Base-by-base conservation (phyloP, 139 green algal genomes). In the Chlorella sp. region DNA sequence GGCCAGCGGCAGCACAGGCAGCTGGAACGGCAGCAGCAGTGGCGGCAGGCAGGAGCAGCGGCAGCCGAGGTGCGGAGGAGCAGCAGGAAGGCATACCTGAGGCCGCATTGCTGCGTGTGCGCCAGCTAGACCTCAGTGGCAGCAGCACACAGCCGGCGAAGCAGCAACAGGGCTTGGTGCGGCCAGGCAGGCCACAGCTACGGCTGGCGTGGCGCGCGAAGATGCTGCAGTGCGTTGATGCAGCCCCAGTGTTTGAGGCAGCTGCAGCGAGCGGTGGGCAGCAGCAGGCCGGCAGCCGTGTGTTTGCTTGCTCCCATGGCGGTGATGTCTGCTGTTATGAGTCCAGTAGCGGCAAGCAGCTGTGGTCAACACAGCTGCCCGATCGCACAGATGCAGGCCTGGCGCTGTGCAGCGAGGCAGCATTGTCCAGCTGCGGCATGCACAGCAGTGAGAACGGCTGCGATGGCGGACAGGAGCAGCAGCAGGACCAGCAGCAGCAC, bases 271-370 rank as follows among this genome's bases (percentile, higher is more conserved):
- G 39, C 39, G 26, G 70, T 41, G 39, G 12, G 64, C 56, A 23
- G 17, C 70, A 26, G 44, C 23, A 18, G 20, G 62, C 28, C 4
- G 36, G 25, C 32, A 56, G 70, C 69, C 70, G 65, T 21, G 86
- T 74, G 5, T 88, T 92, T 86, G 91, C 82, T 1, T 92, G 89
- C 86, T 93, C 89, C 0, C 91, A 94, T 44, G 83, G 85, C 28
- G 91, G 89, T 16, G 83, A 88, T 16, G 87, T 93, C 30, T 69
- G 86, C 17, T 90, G 86, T 65, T 60, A 90, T 0, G 83, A 90
- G 3, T 80, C 72, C 7, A 26, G 9, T 36, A 71, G 72, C 28
- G 91, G 91, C 13, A n/a, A 28, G 17, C 21, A 21, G 6, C 30
- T 82, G 18, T 93, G 91, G 89, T 65, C 28, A 9, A 34, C 60